These are phyloP conservation scores for Hawksworthiomyces lignivorus DNA, from an alignment of 2,329 filamentous ascomycete genomes.

Conservation along the genomic window DNA sequence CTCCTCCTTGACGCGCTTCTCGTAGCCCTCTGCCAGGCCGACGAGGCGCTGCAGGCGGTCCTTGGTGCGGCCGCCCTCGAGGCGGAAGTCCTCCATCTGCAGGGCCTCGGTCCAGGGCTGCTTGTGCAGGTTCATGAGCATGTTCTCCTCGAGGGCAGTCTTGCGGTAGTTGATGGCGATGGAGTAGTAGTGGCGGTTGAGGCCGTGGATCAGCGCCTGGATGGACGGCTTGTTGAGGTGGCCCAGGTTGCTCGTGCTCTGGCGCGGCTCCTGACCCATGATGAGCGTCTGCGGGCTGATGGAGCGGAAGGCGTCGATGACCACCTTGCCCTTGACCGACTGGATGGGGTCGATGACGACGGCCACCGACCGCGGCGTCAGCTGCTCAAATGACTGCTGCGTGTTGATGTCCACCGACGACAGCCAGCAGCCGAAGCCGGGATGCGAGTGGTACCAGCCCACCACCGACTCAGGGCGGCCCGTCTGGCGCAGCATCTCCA, in stretches of 20 bases:
- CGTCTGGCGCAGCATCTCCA: constrained; percentile 98
- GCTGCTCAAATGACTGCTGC: constrained; percentile 98
- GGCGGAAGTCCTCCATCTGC: constrained; percentile 91
- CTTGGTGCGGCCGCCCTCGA: constrained; percentile 77
- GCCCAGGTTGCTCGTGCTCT: constrained; percentile 95
- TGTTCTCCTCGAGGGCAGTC: constrained; percentile 95
- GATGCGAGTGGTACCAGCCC: constrained; percentile 99
- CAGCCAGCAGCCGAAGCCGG: constrained; percentile 97
- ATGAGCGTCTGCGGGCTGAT: constrained; percentile 98
- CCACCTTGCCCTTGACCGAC: constrained; percentile 98
- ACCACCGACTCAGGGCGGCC: constrained; percentile 97
- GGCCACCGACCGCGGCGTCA: constrained; percentile 91
- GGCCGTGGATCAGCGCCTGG: constrained; percentile 93
- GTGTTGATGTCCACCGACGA: constrained; percentile 99
- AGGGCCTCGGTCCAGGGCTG: constrained; percentile 98
- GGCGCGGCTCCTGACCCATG: constrained; percentile 94
- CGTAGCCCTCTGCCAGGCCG: constrained; percentile 85
- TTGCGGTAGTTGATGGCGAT: constrained; percentile 98
- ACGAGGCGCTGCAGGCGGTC: constrained; percentile 85
- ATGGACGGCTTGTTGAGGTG: constrained; percentile 99
- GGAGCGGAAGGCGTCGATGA: constrained; percentile 96
- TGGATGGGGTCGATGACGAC: constrained; percentile 98
- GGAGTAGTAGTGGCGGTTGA: constrained; percentile 98
- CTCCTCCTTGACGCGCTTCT: constrained; percentile 98
- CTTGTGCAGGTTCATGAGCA: constrained; percentile 99